Conservation (phyloP, 495 filamentous ascomycete species). For the Tricharina praecox region DNA sequence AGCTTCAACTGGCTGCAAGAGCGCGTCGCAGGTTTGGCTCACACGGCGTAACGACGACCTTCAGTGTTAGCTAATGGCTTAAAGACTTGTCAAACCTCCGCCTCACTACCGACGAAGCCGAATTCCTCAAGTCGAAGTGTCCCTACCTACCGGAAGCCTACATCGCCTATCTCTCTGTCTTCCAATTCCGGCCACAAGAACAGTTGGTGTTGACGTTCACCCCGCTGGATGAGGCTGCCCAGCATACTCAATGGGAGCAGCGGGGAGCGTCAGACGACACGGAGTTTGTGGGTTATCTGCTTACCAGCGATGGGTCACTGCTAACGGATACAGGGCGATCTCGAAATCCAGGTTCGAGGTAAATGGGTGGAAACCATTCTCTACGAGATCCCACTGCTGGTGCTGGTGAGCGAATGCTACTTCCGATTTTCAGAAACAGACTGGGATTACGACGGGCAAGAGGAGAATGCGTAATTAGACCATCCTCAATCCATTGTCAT, state of each 20-base stretch:
- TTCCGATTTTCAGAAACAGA: constrained; percentile 87
- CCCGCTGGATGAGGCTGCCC: constrained; percentile 45
- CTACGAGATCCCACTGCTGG: constrained; percentile 89
- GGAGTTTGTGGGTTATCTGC: constrained; percentile 22
- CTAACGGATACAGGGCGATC: constrained; percentile 35
- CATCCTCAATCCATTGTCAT: no score
- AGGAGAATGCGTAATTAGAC: constrained; percentile 81
- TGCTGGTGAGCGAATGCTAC: constrained; percentile 84
- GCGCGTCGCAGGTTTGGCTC: constrained; percentile 54
- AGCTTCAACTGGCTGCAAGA: constrained; percentile 73
- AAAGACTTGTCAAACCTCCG: constrained; percentile 62
- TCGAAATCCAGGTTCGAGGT: constrained; percentile 58
- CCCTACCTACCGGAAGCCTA: constrained; percentile 64
- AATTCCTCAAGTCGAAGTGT: constrained; percentile 62
- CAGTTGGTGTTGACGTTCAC: constrained; percentile 59
- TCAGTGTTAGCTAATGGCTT: not conserved
- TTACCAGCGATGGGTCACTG: no score
- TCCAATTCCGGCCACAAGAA: constrained; percentile 60
- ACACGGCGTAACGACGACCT: not conserved
- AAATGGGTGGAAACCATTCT: constrained; percentile 90
- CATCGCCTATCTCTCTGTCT: constrained; percentile 60
- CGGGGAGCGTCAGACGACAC: constrained; percentile 2
- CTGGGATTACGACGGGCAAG: constrained; percentile 71
- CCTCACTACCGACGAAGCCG: constrained; percentile 58
- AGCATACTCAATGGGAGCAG: constrained; percentile 41